Evolutionary conservation across 169 alveolate genomes (phyloP).

Genomic region (Eimeria praecox): DNA sequence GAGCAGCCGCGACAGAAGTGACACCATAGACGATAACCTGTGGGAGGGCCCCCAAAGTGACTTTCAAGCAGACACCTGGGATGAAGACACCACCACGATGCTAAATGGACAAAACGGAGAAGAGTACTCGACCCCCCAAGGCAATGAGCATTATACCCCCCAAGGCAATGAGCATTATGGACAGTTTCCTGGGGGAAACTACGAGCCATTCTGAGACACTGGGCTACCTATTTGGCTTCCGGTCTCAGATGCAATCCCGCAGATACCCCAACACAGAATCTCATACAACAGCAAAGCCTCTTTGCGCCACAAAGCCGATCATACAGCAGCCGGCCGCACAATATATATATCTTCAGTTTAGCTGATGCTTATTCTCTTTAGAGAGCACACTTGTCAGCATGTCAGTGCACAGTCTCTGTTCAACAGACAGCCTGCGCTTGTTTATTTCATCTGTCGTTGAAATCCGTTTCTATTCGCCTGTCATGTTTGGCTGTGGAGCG

Average conservation of each 20-base stretch:
- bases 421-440: neutral
- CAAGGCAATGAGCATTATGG: conserved; percentile 1
- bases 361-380: neutral
- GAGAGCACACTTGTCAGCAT: neutral
- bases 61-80: conserved; percentile 63
- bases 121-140: neutral
- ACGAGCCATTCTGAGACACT: neutral
- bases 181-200: neutral
- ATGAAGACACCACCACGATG: neutral
- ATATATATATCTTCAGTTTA: neutral
- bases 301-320: neutral
- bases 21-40: neutral
- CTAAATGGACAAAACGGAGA: neutral
- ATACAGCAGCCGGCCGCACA: neutral
- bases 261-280: neutral
- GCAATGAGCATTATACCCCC: neutral
- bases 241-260: neutral
- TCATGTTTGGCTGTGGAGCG: neutral
- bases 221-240: neutral
- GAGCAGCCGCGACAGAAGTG: neutral
- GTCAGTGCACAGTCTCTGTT: neutral
- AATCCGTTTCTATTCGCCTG: neutral
- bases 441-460: neutral
- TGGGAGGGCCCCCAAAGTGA: conserved; percentile 58
- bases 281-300: neutral